Evolutionary conservation across 768 basidiomycete genomes (phyloP).

Genomic region (Guyanaporus albipodus): DNA sequence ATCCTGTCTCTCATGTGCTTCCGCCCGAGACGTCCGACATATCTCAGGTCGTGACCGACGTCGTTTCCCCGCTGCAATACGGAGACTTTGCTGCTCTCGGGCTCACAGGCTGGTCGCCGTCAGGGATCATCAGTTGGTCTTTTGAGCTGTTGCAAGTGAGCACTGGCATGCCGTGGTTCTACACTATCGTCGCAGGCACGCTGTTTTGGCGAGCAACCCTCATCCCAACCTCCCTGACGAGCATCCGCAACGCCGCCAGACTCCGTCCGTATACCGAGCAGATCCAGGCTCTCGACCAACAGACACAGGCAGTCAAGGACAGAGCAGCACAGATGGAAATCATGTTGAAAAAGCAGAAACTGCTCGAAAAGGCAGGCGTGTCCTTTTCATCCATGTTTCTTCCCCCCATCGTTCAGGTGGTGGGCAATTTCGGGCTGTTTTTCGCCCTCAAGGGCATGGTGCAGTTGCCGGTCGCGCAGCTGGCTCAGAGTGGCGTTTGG

Average conservation of each 20-base stretch:
- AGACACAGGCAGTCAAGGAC: constrained; percentile 35
- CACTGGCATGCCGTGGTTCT: constrained; percentile 78
- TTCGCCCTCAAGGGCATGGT: constrained; percentile 74
- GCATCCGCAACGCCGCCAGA: constrained; percentile 51
- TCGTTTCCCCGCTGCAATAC: constrained; percentile 53
- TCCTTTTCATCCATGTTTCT: constrained; percentile 52
- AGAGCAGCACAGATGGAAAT: constrained; percentile 39
- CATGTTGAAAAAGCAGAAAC: constrained; percentile 41
- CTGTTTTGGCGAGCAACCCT: constrained; percentile 56
- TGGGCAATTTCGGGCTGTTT: constrained; percentile 79
- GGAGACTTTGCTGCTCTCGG: constrained; percentile 73
- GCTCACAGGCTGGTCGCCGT: constrained; percentile 61
- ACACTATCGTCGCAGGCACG: constrained; percentile 68
- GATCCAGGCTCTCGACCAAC: constrained; percentile 50
- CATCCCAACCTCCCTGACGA: constrained; percentile 56
- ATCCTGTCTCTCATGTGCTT: constrained; percentile 2
- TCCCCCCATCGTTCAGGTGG: constrained; percentile 63
- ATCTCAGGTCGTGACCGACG: constrained; percentile 21
- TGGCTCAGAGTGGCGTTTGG: constrained; percentile 70
- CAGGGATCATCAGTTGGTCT: constrained; percentile 57
- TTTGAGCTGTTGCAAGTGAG: constrained; percentile 67
- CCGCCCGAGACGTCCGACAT: constrained; percentile 13
- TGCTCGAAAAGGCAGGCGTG: constrained; percentile 66
- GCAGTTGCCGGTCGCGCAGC: constrained; percentile 64
- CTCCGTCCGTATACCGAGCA: constrained; percentile 39